These are phyloP conservation scores for Diaporthe nobilis DNA, from an alignment of 2,329 filamentous ascomycete genomes.

Conservation along the genomic window DNA sequence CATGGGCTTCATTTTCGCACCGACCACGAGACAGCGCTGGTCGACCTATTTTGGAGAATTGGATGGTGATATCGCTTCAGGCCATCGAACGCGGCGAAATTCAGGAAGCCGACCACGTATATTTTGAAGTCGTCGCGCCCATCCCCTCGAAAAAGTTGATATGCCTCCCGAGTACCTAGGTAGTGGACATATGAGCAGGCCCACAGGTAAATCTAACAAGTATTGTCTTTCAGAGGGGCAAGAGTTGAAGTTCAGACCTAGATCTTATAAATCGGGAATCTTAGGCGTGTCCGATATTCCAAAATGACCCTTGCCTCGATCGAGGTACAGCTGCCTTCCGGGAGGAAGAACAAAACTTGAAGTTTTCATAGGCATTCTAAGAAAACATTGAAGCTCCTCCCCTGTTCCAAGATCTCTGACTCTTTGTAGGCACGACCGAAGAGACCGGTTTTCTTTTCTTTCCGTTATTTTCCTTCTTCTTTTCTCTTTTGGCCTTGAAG, in stretches of 20 bases:
- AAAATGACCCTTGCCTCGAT: not conserved
- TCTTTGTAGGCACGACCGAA: not conserved
- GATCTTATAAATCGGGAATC: not conserved
- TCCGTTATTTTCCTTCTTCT: too few species aligned
- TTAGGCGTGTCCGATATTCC: not conserved
- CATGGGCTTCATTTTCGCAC: not conserved
- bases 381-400: too few species aligned
- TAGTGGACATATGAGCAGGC: too few species aligned
- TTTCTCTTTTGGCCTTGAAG: not conserved
- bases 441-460: not conserved
- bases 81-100: not conserved
- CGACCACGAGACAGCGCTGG: not conserved
- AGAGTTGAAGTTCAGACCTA: not conserved
- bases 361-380: too few species aligned
- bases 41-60: not conserved
- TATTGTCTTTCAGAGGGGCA: too few species aligned
- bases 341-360: too few species aligned
- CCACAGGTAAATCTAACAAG: too few species aligned
- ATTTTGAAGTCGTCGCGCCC: not conserved
- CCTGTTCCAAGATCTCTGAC: too few species aligned
- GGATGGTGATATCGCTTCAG: not conserved
- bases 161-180: not conserved
- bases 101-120: not conserved
- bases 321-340: too few species aligned
- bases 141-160: not conserved